Base-by-base conservation (phyloP, 805 yeast species). In the Metschnikowia colocasiae region DNA sequence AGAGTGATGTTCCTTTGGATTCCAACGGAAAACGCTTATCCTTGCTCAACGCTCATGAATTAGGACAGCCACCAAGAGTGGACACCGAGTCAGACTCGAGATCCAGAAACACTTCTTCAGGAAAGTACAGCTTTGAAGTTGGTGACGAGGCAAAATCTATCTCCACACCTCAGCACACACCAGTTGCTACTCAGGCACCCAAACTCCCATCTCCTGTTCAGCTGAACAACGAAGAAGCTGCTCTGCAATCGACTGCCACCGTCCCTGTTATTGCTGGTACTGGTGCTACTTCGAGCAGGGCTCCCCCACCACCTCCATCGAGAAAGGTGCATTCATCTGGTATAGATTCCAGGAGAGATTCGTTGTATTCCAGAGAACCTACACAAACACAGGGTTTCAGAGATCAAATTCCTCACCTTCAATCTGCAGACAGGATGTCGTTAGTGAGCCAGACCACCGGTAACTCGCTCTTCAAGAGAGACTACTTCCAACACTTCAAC, bases 281-380 rank as follows among this genome's bases (percentile, higher is more conserved):
- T n/a, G n/a, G 12, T 27, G 6, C 31, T 18, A 19, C 27, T n/a
- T 29, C 32, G 19, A 38, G 9, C 23, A 33, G 18, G 26, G 26
- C 79, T 3, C 83, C 84, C 5, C 75, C 76, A 3, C 79, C 81
- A 31, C 85, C 83, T 16, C 83, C 83, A 32, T 68, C 83, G 1
- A 73, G 84, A 60, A 80, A 78, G 56, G 72, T 70, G 12, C 53
- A 56, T 26, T 35, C 45, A 18, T 23, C 36, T 25, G 25, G 31
- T 13, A 41, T 35, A 9, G 54, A 50, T 13, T 26, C 19, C 5
- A 50, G 30, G 20, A 48, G 43, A 26, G 52, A 57, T 15, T 32
- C 74, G 22, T 78, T 77, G 34, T 29, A 39, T 27, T 27, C 42
- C 20, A 29, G 26, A 20, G 42, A 39, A 12, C 33, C 27, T 4